phyloP scores from a whole-genome alignment of 192 early-diverging fungal species.

The Lunasporangiospora selenospora region DNA sequence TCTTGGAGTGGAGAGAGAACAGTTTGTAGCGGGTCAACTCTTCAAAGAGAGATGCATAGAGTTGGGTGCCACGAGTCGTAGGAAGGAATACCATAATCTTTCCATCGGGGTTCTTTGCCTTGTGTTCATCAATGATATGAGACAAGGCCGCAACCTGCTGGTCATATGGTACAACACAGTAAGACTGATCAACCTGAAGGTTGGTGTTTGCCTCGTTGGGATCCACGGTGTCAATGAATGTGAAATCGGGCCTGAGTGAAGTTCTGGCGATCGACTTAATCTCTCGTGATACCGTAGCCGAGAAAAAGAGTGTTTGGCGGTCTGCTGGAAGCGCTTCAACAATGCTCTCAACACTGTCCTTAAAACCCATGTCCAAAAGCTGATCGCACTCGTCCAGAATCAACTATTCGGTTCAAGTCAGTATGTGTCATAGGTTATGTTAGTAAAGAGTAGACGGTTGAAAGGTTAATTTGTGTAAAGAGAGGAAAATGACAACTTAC shows the following conservation, averaged over 20 bases:
- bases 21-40: constrained; percentile 53
- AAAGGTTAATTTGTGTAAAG: constrained; percentile 4
- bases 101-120: no score
- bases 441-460: no score
- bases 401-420: constrained; percentile 49
- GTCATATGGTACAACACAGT: constrained; percentile 64
- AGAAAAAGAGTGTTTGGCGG: constrained; percentile 92
- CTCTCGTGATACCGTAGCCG: constrained; percentile 83
- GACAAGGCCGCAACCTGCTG: constrained; percentile 67
- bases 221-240: constrained; percentile 85
- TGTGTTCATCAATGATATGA: constrained; percentile 72
- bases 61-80: constrained; percentile 74
- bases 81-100: constrained; percentile 93
- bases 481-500: constrained; percentile 26
- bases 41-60: constrained; percentile 69
- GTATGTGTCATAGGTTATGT: no score
- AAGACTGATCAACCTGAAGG: constrained; percentile 81
- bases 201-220: constrained; percentile 87
- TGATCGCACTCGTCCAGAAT: constrained; percentile 97
- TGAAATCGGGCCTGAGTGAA: constrained; percentile 67
- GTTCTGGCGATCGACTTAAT: constrained; percentile 72
- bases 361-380: constrained; percentile 95
- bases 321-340: constrained; percentile 62
- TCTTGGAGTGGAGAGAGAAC: constrained; percentile 79
- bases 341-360: constrained; percentile 82